A percentile compares a stretch with the other conserved stretches of the same genome.
These are phyloP conservation scores for Botrytis squamosa DNA, from an alignment of 2,329 filamentous ascomycete genomes.

Conservation along the genomic window DNA sequence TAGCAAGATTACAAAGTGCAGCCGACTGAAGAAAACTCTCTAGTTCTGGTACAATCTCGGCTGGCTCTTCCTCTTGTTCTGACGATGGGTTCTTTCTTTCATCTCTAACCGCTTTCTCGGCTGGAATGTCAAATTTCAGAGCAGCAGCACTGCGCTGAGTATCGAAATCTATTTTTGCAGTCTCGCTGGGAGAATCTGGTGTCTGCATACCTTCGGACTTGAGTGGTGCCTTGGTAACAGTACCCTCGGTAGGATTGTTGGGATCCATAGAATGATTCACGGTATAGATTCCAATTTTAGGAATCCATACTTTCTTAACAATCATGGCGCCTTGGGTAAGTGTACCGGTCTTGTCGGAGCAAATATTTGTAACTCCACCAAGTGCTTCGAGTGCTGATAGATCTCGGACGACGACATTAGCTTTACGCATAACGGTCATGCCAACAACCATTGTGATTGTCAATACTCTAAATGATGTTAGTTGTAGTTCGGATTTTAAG, in stretches of 20 bases:
- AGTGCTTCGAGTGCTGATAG: constrained; percentile 55
- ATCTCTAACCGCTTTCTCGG: constrained; percentile 44
- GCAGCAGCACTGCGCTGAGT: constrained; percentile 58
- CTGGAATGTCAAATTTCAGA: constrained; percentile 48
- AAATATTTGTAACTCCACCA: constrained; percentile 64
- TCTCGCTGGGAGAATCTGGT: constrained; percentile 35
- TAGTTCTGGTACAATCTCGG: constrained; percentile 45
- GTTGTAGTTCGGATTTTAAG: constrained; percentile 33
- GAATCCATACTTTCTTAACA: constrained; percentile 57
- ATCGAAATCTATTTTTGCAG: constrained; percentile 55
- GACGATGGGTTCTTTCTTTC: constrained; percentile 33
- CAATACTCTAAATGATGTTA: constrained; percentile 50
- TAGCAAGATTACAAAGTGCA: constrained; percentile 59
- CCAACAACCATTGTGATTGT: constrained; percentile 67
- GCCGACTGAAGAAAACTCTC: constrained; percentile 59
- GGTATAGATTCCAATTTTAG: constrained; percentile 50
- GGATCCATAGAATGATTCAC: constrained; percentile 53
- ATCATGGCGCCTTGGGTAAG: constrained; percentile 60
- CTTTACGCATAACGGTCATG: constrained; percentile 56
- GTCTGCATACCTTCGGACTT: not conserved
- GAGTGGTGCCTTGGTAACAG: constrained; percentile 41
- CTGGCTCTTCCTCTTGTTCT: constrained; percentile 28
- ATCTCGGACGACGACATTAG: constrained; percentile 58
- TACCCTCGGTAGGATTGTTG: constrained; percentile 53
- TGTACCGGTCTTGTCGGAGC: constrained; percentile 76